Conservation (phyloP, 78 protist species). For the Guillardia theta region DNA sequence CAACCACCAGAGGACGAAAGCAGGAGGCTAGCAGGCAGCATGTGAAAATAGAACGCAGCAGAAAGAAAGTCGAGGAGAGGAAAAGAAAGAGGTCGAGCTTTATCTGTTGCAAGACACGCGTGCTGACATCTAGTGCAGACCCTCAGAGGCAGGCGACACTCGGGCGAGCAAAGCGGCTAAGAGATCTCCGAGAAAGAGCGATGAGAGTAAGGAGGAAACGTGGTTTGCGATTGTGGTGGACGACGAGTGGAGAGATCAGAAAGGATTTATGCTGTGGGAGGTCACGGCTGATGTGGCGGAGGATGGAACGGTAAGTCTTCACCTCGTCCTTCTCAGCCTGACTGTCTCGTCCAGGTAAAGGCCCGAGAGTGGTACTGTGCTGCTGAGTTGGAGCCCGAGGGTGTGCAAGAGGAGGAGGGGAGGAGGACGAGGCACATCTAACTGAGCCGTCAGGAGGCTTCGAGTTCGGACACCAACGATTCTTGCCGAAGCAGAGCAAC, state of each 20-base stretch:
- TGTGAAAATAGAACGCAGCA: too few species aligned
- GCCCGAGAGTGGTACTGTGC: slow-evolving; percentile 8
- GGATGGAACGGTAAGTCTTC: not conserved
- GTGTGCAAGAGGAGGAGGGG: too few species aligned
- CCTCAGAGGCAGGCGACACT: too few species aligned
- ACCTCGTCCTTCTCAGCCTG: not conserved
- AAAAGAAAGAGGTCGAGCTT: too few species aligned
- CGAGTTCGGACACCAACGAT: not conserved
- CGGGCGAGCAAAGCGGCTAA: too few species aligned
- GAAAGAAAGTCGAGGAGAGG: too few species aligned
- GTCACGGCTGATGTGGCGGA: not conserved
- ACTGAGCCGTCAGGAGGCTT: not conserved
- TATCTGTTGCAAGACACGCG: too few species aligned
- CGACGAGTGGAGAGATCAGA: not conserved
- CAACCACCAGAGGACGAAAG: too few species aligned
- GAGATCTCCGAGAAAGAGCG: too few species aligned
- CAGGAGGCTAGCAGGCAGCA: too few species aligned
- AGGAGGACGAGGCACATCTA: too few species aligned
- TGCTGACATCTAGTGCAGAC: too few species aligned
- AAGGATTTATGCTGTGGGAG: not conserved
- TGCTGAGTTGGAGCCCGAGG: not conserved
- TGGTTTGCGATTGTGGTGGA: not conserved
- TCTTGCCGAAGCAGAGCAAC: not conserved
- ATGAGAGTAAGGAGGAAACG: not conserved
- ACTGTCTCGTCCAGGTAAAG: not conserved